phyloP scores from a whole-genome alignment of 2,329 filamentous ascomycete species.

The Paecilomyces sp. region DNA sequence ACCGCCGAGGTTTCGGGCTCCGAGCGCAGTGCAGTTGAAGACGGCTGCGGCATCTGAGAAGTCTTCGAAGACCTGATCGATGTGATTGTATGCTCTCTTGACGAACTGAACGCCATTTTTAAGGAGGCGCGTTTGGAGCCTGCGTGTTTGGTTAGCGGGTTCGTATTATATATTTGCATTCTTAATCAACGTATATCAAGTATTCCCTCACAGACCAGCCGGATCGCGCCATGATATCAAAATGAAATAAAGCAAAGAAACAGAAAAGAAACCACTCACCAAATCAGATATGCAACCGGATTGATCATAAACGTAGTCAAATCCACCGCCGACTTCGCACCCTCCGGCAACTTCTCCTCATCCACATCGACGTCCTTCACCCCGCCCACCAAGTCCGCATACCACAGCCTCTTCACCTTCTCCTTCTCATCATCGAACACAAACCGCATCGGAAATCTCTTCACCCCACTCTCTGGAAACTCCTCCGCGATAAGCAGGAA shows the following conservation, averaged over 20 bases:
- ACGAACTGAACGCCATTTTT: neutral
- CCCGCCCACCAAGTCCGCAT: slow-evolving; percentile 1
- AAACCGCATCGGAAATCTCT: slow-evolving; percentile 1
- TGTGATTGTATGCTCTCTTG: neutral
- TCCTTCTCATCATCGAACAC: slow-evolving; percentile 1
- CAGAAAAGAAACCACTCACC: neutral
- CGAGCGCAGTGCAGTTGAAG: slow-evolving; percentile 2
- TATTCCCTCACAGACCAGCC: neutral
- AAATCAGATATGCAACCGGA: neutral
- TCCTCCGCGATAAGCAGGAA: neutral
- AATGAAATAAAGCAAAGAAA: neutral
- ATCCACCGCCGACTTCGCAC: slow-evolving; percentile 1
- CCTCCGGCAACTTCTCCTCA: neutral
- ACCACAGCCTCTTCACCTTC: neutral
- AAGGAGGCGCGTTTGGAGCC: slow-evolving; percentile 1
- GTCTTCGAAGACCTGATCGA: slow-evolving; percentile 2
- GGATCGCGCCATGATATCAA: neutral
- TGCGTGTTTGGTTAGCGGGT: neutral
- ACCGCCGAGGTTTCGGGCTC: slow-evolving; percentile 1
- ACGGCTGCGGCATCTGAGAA: neutral
- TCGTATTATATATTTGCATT: neutral
- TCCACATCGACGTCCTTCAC: neutral
- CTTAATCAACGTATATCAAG: too few species aligned
- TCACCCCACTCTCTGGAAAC: neutral
- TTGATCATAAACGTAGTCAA: slow-evolving; percentile 4